phyloP scores from a whole-genome alignment of 106 monocot genomes.

The Chionographis japonica region DNA sequence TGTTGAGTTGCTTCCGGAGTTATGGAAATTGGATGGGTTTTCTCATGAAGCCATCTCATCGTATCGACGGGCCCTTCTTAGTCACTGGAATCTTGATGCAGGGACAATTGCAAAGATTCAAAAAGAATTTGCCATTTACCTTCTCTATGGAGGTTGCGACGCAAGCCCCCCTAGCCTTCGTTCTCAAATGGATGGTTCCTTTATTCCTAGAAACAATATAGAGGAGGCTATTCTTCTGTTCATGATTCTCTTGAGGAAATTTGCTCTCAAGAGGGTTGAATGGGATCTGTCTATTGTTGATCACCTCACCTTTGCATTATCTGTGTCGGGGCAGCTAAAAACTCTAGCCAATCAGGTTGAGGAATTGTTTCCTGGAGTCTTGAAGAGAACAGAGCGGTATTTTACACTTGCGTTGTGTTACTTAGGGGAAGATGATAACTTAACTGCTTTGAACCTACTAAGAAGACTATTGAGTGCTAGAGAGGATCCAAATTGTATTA shows the following conservation, averaged over 20 bases:
- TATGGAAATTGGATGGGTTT: conserved; percentile 63
- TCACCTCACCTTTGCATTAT: conserved; percentile 78
- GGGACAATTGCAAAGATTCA: conserved; percentile 45
- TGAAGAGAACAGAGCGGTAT: conserved; percentile 60
- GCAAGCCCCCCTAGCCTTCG: conserved; percentile 57
- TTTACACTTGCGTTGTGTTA: conserved; percentile 83
- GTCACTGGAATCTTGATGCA: conserved; percentile 64
- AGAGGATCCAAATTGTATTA: conserved; percentile 54
- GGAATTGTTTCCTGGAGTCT: conserved; percentile 55
- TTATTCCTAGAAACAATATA: conserved; percentile 64
- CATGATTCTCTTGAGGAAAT: conserved; percentile 68
- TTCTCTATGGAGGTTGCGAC: conserved; percentile 81
- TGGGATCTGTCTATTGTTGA: conserved; percentile 79
- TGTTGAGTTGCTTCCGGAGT: conserved; percentile 74
- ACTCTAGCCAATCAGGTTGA: conserved; percentile 53
- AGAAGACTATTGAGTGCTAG: conserved; percentile 53
- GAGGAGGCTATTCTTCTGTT: conserved; percentile 92
- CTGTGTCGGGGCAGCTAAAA: conserved; percentile 57
- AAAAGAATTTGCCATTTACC: conserved; percentile 86
- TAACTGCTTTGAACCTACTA: conserved; percentile 64
- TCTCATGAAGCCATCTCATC: conserved; percentile 53
- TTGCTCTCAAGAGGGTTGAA: conserved; percentile 40
- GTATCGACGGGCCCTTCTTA: conserved; percentile 67
- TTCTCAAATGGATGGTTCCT: conserved; percentile 62
- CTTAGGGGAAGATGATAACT: conserved; percentile 54